phyloP scores from a whole-genome alignment of 2,329 filamentous ascomycete species.

The Pseudodiploospora longispora region DNA sequence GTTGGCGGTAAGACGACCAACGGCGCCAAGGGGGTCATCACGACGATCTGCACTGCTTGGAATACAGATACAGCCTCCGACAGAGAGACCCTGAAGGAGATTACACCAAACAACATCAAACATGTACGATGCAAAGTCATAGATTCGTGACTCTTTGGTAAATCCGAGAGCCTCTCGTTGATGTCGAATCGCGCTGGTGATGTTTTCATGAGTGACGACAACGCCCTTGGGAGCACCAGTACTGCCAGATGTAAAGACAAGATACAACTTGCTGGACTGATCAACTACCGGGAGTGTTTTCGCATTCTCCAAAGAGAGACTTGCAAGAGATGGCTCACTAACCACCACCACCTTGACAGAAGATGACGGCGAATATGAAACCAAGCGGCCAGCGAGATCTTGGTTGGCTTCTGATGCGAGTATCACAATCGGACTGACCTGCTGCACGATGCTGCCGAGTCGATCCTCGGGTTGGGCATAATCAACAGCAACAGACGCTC shows the following conservation, averaged over 20 bases:
- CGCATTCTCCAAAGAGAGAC: background rate
- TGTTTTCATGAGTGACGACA: slow-evolving; percentile 16
- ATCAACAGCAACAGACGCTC: slow-evolving; percentile 12
- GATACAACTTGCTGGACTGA: slow-evolving; percentile 1
- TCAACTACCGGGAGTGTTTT: background rate
- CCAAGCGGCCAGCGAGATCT: background rate
- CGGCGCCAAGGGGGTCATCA: slow-evolving; percentile 5
- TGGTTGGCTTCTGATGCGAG: background rate
- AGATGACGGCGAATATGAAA: background rate
- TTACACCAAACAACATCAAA: slow-evolving; percentile 12
- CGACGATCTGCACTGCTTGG: slow-evolving; percentile 11
- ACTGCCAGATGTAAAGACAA: slow-evolving; percentile 29
- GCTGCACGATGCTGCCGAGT: slow-evolving; percentile 3
- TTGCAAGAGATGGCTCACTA: background rate
- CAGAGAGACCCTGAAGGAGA: slow-evolving; percentile 5
- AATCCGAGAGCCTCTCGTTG: slow-evolving; percentile 4
- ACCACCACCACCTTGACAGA: background rate
- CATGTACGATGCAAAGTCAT: slow-evolving; percentile 13
- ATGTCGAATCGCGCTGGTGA: background rate
- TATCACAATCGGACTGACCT: background rate
- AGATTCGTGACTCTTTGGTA: slow-evolving; percentile 2
- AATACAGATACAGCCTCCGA: slow-evolving; percentile 13
- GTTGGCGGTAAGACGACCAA: slow-evolving; percentile 2
- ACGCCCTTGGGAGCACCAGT: slow-evolving; percentile 42
- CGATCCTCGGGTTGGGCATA: slow-evolving; percentile 6